Percentiles rank a stretch among this genome's conserved stretches.
These are phyloP conservation scores for Didymella sp. DNA, from an alignment of 2,329 filamentous ascomycete genomes.

Conservation along the genomic window DNA sequence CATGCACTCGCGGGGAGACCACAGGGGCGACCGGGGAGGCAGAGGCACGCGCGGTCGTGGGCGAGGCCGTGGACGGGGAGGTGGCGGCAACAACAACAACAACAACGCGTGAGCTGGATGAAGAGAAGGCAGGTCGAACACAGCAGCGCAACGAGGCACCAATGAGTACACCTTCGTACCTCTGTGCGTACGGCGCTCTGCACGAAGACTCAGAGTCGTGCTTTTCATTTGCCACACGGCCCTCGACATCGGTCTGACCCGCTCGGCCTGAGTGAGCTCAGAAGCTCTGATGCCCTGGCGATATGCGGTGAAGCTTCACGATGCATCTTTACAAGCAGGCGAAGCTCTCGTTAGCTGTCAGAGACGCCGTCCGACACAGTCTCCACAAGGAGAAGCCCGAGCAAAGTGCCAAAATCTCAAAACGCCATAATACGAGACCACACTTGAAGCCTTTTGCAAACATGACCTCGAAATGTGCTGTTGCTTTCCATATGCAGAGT, in stretches of 20 bases:
- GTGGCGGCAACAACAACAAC: slow-evolving; percentile 53
- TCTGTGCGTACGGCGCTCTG: background rate
- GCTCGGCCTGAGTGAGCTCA: slow-evolving; percentile 10
- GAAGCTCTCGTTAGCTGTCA: background rate
- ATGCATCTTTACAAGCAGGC: background rate
- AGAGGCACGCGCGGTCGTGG: slow-evolving; percentile 64
- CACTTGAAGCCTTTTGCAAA: background rate
- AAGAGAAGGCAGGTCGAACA: background rate
- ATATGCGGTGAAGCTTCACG: background rate
- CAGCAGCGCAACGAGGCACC: background rate
- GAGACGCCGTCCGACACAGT: background rate
- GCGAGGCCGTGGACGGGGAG: slow-evolving; percentile 60
- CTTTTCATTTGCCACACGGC: background rate
- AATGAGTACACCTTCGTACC: background rate
- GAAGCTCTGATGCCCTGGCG: slow-evolving; percentile 11
- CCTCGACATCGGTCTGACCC: background rate
- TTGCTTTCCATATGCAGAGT: background rate
- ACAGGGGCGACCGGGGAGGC: slow-evolving; percentile 60
- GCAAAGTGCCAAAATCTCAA: background rate
- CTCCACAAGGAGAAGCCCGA: background rate
- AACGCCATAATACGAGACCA: background rate
- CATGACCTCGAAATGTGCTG: background rate
- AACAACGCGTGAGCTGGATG: slow-evolving; percentile 41
- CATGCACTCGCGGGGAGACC: slow-evolving; percentile 61
- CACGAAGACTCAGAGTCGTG: background rate